Conservation (phyloP, 768 basidiomycete species). For the Pleurotus ostreatus region DNA sequence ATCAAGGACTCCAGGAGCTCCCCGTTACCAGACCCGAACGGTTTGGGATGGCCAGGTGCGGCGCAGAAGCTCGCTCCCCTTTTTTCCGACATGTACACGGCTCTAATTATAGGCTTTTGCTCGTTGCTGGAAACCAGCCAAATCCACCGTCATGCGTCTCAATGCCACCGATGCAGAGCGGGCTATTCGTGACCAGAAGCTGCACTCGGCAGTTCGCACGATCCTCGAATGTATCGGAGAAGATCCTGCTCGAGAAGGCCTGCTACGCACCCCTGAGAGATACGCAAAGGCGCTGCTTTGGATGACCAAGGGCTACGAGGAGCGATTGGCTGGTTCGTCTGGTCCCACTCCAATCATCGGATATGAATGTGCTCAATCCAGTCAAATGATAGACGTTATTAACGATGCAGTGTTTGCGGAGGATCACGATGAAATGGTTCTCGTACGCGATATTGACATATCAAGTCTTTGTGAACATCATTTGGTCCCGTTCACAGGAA, state of each 20-base stretch:
- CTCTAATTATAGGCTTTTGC: conserved; percentile 10
- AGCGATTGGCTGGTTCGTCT: conserved; percentile 74
- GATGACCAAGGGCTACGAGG: conserved; percentile 99
- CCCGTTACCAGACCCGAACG: conserved; percentile 54
- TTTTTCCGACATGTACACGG: background rate
- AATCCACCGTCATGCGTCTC: conserved; percentile 83
- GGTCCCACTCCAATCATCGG: background rate
- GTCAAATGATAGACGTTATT: conserved; percentile 72
- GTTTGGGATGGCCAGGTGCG: conserved; percentile 91
- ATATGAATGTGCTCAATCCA: conserved; percentile 2
- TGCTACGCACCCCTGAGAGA: conserved; percentile 87
- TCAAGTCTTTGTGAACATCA: conserved; percentile 99
- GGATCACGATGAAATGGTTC: conserved; percentile 99
- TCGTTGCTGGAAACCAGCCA: conserved; percentile 47
- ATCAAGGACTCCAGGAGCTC: conserved; percentile 14
- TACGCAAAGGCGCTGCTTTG: conserved; percentile 97
- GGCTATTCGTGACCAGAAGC: conserved; percentile 65
- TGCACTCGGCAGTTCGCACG: conserved; percentile 82
- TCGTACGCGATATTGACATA: conserved; percentile 95
- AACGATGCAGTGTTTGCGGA: conserved; percentile 98
- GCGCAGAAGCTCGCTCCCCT: conserved; percentile 8
- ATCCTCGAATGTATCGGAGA: conserved; percentile 98
- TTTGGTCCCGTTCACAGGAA: conserved; percentile 95
- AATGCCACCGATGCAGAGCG: conserved; percentile 76
- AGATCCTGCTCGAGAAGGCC: conserved; percentile 93